Evolutionary conservation across 164 flowering plant genomes (phyloP), one percentile per base, ranked within the genome.

Genomic region (Umbellularia californica): DNA sequence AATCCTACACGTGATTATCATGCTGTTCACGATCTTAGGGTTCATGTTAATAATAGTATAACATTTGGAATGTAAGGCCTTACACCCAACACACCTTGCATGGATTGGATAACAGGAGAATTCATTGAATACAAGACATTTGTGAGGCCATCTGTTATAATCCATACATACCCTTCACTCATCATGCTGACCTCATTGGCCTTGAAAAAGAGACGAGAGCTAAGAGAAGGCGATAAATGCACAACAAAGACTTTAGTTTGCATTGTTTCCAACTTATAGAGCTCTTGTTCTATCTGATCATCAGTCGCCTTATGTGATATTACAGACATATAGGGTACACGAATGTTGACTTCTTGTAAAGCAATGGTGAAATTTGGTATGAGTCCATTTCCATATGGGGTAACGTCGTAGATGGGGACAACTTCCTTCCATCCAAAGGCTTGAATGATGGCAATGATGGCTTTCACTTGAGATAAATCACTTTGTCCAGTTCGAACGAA

Each of bases 21-120:
- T n/a, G n/a, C n/a, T n/a, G n/a, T n/a, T n/a, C n/a, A n/a, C n/a
- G n/a, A n/a, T n/a, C n/a, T n/a, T n/a, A n/a, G n/a, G n/a, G n/a
- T n/a, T n/a, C n/a, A n/a, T n/a, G n/a, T n/a, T n/a, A n/a, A n/a
- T n/a, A n/a, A n/a, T n/a, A n/a, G n/a, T n/a, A n/a, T n/a, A n/a
- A n/a, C n/a, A n/a, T n/a, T n/a, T 1, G 75, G 75, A n/a, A 77
- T 17, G 51, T 66, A 74, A 20, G 79, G 72, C 55, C 35, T 74
- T 15, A 77, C 75, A n/a, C 80, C 82, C 64, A 80, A 30, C 11
- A 80, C 82, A 1, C 82, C 82, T 51, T 80, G 77, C 82, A 80
- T 73, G 12, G 80, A 77, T n/a, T 70, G 77, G 67, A 80, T 60
- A 2, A 65, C 75, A 5, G 75, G 28, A 25, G 77, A 5, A 73